phyloP scores from a whole-genome alignment of 2,329 filamentous ascomycete genomes.

The Penicillium corylophilum region DNA sequence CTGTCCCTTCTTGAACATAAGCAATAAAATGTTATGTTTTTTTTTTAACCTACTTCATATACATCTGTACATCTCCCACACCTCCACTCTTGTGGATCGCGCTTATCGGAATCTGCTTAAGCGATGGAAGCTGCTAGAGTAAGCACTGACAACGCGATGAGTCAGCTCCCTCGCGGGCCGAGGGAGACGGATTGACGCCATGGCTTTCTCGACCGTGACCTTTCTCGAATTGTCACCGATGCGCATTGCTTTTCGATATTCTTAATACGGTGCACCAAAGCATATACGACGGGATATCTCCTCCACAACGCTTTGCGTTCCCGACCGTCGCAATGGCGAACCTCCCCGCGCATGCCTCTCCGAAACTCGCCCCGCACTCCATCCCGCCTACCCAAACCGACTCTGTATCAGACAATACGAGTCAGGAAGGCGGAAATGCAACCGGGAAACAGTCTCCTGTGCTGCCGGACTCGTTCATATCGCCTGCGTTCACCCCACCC shows the following conservation, averaged over 20 bases:
- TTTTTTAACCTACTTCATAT: neutral
- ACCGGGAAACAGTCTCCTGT: slow-evolving; percentile 43
- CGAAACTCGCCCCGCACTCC: slow-evolving; percentile 46
- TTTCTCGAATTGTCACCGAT: slow-evolving; percentile 7
- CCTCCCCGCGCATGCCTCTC: slow-evolving; percentile 56
- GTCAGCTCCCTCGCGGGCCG: slow-evolving; percentile 22
- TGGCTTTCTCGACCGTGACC: slow-evolving; percentile 4
- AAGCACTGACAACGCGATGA: slow-evolving; percentile 25
- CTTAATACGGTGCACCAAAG: slow-evolving; percentile 7
- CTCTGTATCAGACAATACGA: slow-evolving; percentile 17
- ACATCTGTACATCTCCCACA: neutral
- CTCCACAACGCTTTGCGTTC: slow-evolving; percentile 5
- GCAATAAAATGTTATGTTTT: neutral
- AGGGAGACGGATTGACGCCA: slow-evolving; percentile 15
- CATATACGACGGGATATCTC: neutral
- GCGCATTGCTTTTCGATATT: slow-evolving; percentile 10
- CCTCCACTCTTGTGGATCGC: neutral
- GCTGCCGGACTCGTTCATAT: slow-evolving; percentile 53
- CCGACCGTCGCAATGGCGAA: slow-evolving; percentile 48
- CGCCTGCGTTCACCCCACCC: slow-evolving; percentile 53
- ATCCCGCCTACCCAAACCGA: slow-evolving; percentile 16
- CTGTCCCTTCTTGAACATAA: slow-evolving; percentile 3
- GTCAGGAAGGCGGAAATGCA: slow-evolving; percentile 18
- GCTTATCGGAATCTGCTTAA: slow-evolving; percentile 4
- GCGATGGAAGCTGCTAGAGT: slow-evolving; percentile 27